Percentiles rank a stretch among this genome's conserved stretches.
Evolutionary conservation across 2,329 filamentous ascomycete species (phyloP).

Genomic region (Cytospora paraplurivora): DNA sequence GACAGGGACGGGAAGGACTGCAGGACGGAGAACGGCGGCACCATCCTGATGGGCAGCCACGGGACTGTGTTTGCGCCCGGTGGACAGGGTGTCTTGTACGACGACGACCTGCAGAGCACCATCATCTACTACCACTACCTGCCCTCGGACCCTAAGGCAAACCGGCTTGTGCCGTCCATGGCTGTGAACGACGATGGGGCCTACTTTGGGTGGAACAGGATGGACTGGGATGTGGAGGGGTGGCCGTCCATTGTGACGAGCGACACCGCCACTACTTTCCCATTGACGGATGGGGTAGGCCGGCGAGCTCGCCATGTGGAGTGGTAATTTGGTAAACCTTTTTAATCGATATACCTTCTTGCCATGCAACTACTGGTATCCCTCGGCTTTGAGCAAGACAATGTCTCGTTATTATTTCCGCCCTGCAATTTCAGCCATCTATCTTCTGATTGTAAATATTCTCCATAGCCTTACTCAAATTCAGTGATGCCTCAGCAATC

Average conservation of each 20-base stretch:
- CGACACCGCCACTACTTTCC: neutral
- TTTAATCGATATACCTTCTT: neutral
- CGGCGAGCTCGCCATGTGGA: slow-evolving; percentile 12
- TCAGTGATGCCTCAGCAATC: no score
- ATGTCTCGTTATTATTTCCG: no score
- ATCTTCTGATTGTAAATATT: neutral
- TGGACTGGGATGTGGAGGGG: slow-evolving; percentile 2
- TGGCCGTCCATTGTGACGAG: neutral
- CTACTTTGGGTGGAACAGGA: slow-evolving; percentile 11
- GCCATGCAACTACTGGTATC: neutral
- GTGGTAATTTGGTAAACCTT: neutral
- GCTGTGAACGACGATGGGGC: neutral
- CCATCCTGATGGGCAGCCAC: slow-evolving; percentile 58
- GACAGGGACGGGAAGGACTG: slow-evolving; percentile 56
- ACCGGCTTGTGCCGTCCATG: neutral
- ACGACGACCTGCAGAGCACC: slow-evolving; percentile 50
- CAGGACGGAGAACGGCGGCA: slow-evolving; percentile 55
- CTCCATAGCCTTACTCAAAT: neutral
- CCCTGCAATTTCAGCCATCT: neutral
- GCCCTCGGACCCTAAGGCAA: slow-evolving; percentile 22
- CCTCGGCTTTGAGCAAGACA: no score
- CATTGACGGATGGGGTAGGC: neutral
- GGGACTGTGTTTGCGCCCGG: slow-evolving; percentile 62
- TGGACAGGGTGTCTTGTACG: slow-evolving; percentile 58
- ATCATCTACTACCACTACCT: slow-evolving; percentile 64